phyloP scores from a whole-genome alignment of 148 eudicot species.

The Nepenthes mirabilis region DNA sequence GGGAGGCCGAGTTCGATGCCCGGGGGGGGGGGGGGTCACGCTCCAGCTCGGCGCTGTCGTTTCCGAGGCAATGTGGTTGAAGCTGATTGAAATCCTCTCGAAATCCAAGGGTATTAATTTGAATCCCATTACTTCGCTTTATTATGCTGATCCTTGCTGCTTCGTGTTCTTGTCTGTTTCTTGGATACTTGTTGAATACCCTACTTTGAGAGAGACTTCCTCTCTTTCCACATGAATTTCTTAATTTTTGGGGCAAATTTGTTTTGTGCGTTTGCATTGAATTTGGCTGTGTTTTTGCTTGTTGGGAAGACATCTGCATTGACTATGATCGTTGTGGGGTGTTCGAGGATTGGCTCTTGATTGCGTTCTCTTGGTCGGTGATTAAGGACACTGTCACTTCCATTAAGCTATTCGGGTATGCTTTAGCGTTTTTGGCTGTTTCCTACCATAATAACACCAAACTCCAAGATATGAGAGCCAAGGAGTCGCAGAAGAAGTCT shows the following conservation, averaged over 20 bases:
- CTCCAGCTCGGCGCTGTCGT: constrained; percentile 58
- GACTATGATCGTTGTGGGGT: constrained; percentile 78
- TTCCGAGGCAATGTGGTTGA: constrained; percentile 56
- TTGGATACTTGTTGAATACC: constrained; percentile 57
- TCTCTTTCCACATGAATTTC: constrained; percentile 46
- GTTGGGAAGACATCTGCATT: constrained; percentile 63
- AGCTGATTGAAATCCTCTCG: constrained; percentile 46
- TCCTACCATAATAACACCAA: constrained; percentile 50
- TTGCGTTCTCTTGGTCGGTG: constrained; percentile 70
- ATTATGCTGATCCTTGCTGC: constrained; percentile 65
- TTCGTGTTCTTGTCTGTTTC: constrained; percentile 44
- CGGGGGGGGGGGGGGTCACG: constrained; percentile 62
- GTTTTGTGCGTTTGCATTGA: constrained; percentile 55
- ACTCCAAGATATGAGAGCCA: constrained; percentile 52
- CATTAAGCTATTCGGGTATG: constrained; percentile 52
- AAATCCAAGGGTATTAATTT: constrained; percentile 49
- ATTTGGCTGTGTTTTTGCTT: constrained; percentile 60
- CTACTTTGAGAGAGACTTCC: constrained; percentile 32
- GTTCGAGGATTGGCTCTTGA: constrained; percentile 71
- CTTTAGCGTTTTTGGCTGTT: constrained; percentile 53
- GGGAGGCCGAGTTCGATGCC: constrained; percentile 53
- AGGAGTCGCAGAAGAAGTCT: constrained; percentile 47
- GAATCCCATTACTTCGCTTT: constrained; percentile 53
- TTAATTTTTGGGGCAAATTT: constrained; percentile 52
- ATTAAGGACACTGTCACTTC: constrained; percentile 65